Evolutionary conservation across 345 rosid species (phyloP), one percentile per base, ranked within the genome.

Genomic region (Mercurialis annua): DNA sequence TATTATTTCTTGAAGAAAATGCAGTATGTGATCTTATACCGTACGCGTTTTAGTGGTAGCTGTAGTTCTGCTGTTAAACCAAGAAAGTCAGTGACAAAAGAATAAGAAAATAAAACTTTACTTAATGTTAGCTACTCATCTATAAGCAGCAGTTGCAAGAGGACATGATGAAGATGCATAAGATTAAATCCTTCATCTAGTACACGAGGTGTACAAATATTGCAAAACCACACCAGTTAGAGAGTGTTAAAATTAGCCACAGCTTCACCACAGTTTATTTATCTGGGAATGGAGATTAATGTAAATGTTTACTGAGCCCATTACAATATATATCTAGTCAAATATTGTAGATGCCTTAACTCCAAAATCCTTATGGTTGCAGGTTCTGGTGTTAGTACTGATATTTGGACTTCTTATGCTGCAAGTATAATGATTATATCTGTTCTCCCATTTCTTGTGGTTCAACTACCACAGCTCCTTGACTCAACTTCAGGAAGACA

Each of bases 391-490:
- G 87, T 91, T 27, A 85, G 86, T 62, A 83, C 85, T 18, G 99
- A 94, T 81, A 23, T 73, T 38, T 86, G 89, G 91, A 94, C 99
- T 33, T 80, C 85, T 70, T 87, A 83, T 59, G 92, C 95, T 59
- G 99, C 99, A 44, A 62, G 81, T 67, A 89, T 94, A 47, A 94
- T 94, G 99, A 78, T 76, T 23, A 68, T 89, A 65, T 94, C 99
- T 9, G 74, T 94, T 54, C 73, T 94, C 47, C 99, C 99, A 7
- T 94, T 91, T 69, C 2, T 94, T 62, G 73, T 91, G 63, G 97
- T 94, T 62, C 97, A 94, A 80, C 64, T 90, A 51, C 96, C 90
- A 9, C 96, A 94, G 62, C 27, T 81, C 72, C 71, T 91, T 63
- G 57, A 73, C 50, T 87, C 97, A 31, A 84, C 83, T 10, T 86